These are phyloP conservation scores for Cyberlindnera meyerae DNA, from an alignment of 805 yeast species.

Conservation along the genomic window DNA sequence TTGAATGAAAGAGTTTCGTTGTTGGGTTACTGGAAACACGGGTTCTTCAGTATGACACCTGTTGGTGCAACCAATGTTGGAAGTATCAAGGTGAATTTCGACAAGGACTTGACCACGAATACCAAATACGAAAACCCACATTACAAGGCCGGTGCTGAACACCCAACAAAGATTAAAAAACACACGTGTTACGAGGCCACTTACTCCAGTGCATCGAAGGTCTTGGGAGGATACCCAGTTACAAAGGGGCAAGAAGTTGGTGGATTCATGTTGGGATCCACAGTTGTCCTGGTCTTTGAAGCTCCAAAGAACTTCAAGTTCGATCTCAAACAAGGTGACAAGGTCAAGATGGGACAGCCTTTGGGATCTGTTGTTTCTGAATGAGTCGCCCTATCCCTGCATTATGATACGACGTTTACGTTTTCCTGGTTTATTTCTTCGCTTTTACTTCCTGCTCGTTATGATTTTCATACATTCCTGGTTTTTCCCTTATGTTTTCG, in stretches of 20 bases:
- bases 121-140: slow-evolving; percentile 50
- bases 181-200: slow-evolving; percentile 93
- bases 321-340: slow-evolving; percentile 63
- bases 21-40: slow-evolving; percentile 93
- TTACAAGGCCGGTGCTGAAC: slow-evolving; percentile 15
- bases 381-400: too few species aligned
- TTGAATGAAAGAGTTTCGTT: slow-evolving; percentile 93
- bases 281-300: slow-evolving; percentile 95
- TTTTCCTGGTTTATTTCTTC: neutral
- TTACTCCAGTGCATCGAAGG: slow-evolving; percentile 69
- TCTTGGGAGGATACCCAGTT: slow-evolving; percentile 83
- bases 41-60: slow-evolving; percentile 97
- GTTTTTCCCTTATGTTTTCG: slow-evolving; percentile 1
- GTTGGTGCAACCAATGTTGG: slow-evolving; percentile 99
- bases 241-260: slow-evolving; percentile 94
- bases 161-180: slow-evolving; percentile 45
- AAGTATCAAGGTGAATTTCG: slow-evolving; percentile 86
- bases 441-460: too few species aligned
- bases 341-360: slow-evolving; percentile 78
- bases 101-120: slow-evolving; percentile 83
- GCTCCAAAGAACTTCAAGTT: slow-evolving; percentile 83
- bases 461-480: too few species aligned
- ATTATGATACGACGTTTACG: slow-evolving; percentile 7
- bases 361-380: slow-evolving; percentile 46
- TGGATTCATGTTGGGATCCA: slow-evolving; percentile 92